A percentile compares a stretch with the other conserved stretches of the same genome.
These are phyloP conservation scores for Botryosphaeria agaves DNA, from an alignment of 2,329 filamentous ascomycete genomes.

Conservation along the genomic window DNA sequence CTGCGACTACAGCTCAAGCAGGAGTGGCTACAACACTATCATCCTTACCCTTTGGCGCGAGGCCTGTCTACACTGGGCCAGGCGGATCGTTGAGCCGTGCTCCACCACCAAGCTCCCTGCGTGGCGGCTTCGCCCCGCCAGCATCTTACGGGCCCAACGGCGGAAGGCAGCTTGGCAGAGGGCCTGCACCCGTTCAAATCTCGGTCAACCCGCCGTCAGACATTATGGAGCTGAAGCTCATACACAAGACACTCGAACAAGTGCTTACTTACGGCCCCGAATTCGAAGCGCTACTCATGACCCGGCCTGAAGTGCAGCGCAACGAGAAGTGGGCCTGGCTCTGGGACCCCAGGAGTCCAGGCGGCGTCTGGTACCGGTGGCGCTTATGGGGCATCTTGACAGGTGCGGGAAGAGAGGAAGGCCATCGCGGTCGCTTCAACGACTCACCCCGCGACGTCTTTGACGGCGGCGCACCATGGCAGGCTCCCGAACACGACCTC, in stretches of 20 bases:
- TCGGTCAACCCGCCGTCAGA: conserved; percentile 54
- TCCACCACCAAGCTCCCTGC: conserved; percentile 33
- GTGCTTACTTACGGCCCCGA: conserved; percentile 67
- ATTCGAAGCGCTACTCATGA: conserved; percentile 88
- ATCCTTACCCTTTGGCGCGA: conserved; percentile 64
- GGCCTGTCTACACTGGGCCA: conserved; percentile 23
- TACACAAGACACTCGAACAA: conserved; percentile 74
- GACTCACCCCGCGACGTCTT: conserved; percentile 39
- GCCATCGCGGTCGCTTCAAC: conserved; percentile 27
- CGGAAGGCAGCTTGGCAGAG: conserved; percentile 22
- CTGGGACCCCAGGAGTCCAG: conserved; percentile 66
- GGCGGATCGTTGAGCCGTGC: conserved; percentile 29
- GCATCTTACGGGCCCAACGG: conserved; percentile 49
- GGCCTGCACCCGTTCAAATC: conserved; percentile 10
- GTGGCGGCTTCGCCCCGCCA: conserved; percentile 59
- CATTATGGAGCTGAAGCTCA: conserved; percentile 60
- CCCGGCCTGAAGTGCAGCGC: conserved; percentile 59
- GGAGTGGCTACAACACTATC: no score
- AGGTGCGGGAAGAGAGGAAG: conserved; percentile 23
- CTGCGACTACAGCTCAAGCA: conserved; percentile 21
- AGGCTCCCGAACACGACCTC: conserved; percentile 53
- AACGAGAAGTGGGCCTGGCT: conserved; percentile 92
- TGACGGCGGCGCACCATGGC: conserved; percentile 63
- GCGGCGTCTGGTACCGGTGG: conserved; percentile 85
- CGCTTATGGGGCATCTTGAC: conserved; percentile 77